Percentiles rank a stretch among this genome's conserved stretches.
These are phyloP conservation scores for Physcia stellaris DNA, from an alignment of 495 filamentous ascomycete species.

Conservation along the genomic window DNA sequence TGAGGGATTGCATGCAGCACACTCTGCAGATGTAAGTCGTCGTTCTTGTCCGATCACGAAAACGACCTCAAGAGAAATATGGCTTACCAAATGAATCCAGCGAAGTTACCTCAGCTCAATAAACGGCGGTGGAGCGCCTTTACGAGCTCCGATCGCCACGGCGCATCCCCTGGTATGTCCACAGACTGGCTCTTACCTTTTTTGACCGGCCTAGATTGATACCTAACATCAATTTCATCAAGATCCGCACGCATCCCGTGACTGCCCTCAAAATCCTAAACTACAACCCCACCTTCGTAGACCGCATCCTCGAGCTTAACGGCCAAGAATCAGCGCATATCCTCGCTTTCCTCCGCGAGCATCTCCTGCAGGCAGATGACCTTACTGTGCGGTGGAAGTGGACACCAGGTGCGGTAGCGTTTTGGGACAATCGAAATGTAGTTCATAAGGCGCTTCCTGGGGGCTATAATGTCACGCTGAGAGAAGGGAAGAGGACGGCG, in stretches of 20 bases:
- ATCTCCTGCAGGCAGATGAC: conserved; percentile 67
- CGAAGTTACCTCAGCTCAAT: conserved; percentile 60
- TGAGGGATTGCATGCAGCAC: conserved; percentile 62
- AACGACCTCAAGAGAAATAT: conserved; percentile 45
- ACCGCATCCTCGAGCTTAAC: conserved; percentile 64
- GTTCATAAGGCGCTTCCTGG: conserved; percentile 8
- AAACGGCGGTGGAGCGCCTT: too few relatives aligned
- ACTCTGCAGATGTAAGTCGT: too few relatives aligned
- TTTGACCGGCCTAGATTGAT: conserved; percentile 5
- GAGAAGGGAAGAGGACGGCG: too few relatives aligned
- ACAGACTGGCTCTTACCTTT: conserved; percentile 1
- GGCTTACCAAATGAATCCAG: conserved; percentile 47
- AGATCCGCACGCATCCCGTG: conserved; percentile 32
- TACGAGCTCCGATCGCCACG: conserved; percentile 61
- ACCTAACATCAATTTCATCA: background rate
- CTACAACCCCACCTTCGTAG: conserved; percentile 77
- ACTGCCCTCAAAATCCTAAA: conserved; percentile 37
- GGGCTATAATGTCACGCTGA: too few relatives aligned
- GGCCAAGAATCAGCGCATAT: conserved; percentile 66
- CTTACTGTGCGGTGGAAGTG: conserved; percentile 78
- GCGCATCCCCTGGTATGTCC: conserved; percentile 65
- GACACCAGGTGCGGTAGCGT: conserved; percentile 60
- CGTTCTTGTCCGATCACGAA: too few relatives aligned
- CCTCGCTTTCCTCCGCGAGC: conserved; percentile 79
- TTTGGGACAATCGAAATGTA: conserved; percentile 19